These are phyloP conservation scores for Leishmania braziliensis DNA, from an alignment of 208 protist species.

Conservation along the genomic window DNA sequence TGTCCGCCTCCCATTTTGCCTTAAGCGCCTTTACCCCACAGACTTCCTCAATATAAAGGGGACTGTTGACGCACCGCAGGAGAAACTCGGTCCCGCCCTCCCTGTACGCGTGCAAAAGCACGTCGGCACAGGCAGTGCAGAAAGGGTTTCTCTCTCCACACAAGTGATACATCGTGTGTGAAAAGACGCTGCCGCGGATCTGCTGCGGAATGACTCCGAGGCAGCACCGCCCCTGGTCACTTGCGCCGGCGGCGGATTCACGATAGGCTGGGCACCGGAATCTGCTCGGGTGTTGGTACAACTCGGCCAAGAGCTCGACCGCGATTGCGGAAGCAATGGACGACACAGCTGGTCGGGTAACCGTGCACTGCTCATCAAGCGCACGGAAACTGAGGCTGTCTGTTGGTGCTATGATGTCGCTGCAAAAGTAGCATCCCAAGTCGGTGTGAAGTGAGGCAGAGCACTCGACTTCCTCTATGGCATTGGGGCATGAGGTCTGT, in stretches of 20 bases:
- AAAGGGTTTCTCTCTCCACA: constrained; percentile 76
- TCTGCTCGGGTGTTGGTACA: constrained; percentile 92
- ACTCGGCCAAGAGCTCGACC: constrained; percentile 94
- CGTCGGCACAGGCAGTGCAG: constrained; percentile 94
- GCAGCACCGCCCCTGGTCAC: constrained; percentile 27
- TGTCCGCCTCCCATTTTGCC: constrained; percentile 42
- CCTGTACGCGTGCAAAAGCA: constrained; percentile 75
- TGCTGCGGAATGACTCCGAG: constrained; percentile 89
- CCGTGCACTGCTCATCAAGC: constrained; percentile 99
- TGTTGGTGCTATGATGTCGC: constrained; percentile 93
- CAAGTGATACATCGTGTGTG: constrained; percentile 70
- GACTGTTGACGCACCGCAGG: constrained; percentile 88
- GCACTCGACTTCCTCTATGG: background rate
- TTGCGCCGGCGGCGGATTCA: constrained; percentile 24
- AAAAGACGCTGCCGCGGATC: constrained; percentile 86
- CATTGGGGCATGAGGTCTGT: constrained; percentile 21
- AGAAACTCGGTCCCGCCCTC: constrained; percentile 89
- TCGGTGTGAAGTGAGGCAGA: background rate
- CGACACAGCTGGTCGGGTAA: constrained; percentile 94
- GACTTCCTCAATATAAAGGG: constrained; percentile 76
- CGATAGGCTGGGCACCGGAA: constrained; percentile 65
- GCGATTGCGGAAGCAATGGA: constrained; percentile 93
- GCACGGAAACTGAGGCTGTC: constrained; percentile 93
- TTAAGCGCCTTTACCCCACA: constrained; percentile 77
- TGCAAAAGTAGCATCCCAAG: constrained; percentile 99